phyloP scores from a whole-genome alignment of 2,329 filamentous ascomycete species.

The Penicillium sp. region DNA sequence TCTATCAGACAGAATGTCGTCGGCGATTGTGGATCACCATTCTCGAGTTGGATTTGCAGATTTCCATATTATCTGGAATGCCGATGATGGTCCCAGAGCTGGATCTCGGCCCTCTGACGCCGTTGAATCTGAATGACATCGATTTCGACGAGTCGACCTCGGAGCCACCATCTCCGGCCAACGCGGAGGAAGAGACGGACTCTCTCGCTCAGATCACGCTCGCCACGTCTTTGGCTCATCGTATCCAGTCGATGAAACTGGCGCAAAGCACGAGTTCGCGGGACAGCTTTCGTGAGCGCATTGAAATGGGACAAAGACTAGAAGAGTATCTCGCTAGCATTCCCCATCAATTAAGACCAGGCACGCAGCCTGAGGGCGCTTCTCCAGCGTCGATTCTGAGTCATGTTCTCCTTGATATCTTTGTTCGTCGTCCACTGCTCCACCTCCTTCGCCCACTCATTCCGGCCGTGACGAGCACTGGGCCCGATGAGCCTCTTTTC shows the following conservation, averaged over 20 bases:
- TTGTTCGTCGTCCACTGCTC: slow-evolving; percentile 25
- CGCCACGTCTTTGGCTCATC: slow-evolving; percentile 12
- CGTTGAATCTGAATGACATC: slow-evolving; percentile 37
- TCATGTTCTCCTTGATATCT: slow-evolving; percentile 24
- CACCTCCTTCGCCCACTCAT: slow-evolving; percentile 24
- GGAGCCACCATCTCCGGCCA: slow-evolving; percentile 20
- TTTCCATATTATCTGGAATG: slow-evolving; percentile 35
- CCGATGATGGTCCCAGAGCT: slow-evolving; percentile 34
- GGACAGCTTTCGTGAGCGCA: slow-evolving; percentile 6
- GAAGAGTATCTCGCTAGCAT: slow-evolving; percentile 6
- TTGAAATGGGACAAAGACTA: slow-evolving; percentile 7
- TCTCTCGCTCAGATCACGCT: slow-evolving; percentile 10
- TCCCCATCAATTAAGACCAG: slow-evolving; percentile 5
- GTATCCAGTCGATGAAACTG: slow-evolving; percentile 11
- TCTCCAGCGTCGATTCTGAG: slow-evolving; percentile 8
- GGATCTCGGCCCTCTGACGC: slow-evolving; percentile 34
- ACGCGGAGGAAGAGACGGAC: slow-evolving; percentile 20
- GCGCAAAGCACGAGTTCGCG: slow-evolving; percentile 4
- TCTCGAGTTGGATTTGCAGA: slow-evolving; percentile 43
- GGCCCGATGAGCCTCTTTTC: slow-evolving; percentile 9
- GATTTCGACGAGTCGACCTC: slow-evolving; percentile 37
- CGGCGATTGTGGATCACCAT: slow-evolving; percentile 35
- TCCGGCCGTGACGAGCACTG: slow-evolving; percentile 2
- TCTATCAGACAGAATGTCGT: slow-evolving; percentile 32
- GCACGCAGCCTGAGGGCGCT: neutral